Percentiles rank a stretch among this genome's conserved stretches.
phyloP scores from a whole-genome alignment of 179 eudicot genomes.

The Monotropa hypopitys region DNA sequence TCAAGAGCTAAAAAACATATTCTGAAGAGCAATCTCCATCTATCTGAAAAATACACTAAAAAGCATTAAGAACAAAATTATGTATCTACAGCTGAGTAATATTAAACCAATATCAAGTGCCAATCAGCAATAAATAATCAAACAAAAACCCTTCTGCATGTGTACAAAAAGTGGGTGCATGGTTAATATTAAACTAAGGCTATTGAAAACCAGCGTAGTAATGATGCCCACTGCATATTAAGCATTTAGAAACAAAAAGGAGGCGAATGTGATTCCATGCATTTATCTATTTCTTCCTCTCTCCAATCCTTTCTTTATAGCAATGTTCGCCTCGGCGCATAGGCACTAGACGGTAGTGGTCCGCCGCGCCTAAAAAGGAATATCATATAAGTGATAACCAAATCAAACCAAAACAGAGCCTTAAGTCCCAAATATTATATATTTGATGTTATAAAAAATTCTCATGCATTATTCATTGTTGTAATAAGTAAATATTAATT shows the following conservation, averaged over 20 bases:
- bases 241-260: background rate
- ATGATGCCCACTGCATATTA: background rate
- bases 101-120: background rate
- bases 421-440: too few relatives aligned
- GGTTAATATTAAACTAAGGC: background rate
- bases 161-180: background rate
- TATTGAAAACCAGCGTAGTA: background rate
- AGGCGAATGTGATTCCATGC: background rate
- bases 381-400: too few relatives aligned
- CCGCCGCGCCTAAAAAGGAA: too few relatives aligned
- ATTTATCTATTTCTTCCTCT: background rate
- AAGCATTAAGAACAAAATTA: background rate
- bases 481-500: too few relatives aligned
- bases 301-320: background rate
- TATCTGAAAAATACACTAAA: background rate
- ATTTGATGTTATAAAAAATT: too few relatives aligned
- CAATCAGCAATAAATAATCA: background rate
- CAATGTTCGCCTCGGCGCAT: too few relatives aligned
- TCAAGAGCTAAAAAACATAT: background rate
- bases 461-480: too few relatives aligned
- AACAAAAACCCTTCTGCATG: background rate
- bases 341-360: too few relatives aligned
- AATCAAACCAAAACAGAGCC: too few relatives aligned
- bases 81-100: background rate
- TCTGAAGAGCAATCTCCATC: background rate